Evolutionary conservation across 225 moss, liverwort and hornwort genomes (phyloP).

Genomic region (Asterella californica): DNA sequence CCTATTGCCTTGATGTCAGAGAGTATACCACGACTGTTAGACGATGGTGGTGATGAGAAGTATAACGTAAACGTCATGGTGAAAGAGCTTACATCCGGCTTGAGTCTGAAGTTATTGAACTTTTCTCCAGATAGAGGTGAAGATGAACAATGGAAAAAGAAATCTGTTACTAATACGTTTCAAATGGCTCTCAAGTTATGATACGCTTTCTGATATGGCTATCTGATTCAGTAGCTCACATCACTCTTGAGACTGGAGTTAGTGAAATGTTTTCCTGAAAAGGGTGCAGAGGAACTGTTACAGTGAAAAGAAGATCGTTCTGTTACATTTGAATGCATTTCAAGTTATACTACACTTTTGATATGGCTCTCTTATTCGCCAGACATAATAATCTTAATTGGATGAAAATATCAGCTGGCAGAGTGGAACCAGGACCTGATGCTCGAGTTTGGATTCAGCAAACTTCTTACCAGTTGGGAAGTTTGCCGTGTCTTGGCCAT

Average conservation of each 20-base stretch:
- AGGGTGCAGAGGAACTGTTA: not conserved
- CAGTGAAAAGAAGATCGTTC: not conserved
- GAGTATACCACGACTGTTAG: conserved; percentile 20
- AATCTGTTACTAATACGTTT: no score
- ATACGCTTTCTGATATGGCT: no score
- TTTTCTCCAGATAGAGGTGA: conserved; percentile 23
- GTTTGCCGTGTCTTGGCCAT: no score
- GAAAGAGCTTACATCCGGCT: conserved; percentile 25
- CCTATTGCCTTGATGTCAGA: not conserved
- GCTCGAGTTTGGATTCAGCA: conserved; percentile 32
- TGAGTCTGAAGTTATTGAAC: conserved; percentile 34
- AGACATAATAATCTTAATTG: not conserved
- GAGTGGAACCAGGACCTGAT: conserved; percentile 3
- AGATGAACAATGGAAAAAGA: no score
- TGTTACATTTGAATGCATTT: no score
- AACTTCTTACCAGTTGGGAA: conserved; percentile 30
- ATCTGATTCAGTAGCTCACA: no score
- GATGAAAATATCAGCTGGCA: not conserved
- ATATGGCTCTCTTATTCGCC: not conserved
- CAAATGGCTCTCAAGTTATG: no score
- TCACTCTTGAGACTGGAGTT: no score
- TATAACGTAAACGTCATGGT: conserved; percentile 15
- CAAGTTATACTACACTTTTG: no score
- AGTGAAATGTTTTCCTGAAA: not conserved
- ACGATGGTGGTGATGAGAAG: conserved; percentile 9